Conservation (phyloP, 1,284 basidiomycete species). For the Leccinum holopus region DNA sequence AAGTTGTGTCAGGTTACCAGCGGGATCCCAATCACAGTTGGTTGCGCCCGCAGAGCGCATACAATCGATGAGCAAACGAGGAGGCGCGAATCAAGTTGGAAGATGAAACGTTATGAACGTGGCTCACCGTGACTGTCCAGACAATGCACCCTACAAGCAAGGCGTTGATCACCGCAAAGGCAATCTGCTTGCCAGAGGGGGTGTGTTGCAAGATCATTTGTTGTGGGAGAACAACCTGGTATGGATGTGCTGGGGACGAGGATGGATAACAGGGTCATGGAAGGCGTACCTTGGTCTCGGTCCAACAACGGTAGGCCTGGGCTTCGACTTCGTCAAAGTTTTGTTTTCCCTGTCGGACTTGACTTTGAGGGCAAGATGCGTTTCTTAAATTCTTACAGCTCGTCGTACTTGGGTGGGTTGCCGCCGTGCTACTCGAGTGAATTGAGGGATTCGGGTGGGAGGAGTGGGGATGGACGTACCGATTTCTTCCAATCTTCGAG, state of each 20-base stretch:
- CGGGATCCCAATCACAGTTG: no score
- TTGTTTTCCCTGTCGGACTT: constrained; percentile 89
- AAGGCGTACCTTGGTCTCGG: constrained; percentile 50
- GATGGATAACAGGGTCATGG: background rate
- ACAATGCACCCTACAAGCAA: no score
- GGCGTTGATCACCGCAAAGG: no score
- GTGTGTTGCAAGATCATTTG: no score
- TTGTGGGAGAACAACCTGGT: constrained; percentile 38
- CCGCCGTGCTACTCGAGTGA: constrained; percentile 56
- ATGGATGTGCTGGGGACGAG: background rate
- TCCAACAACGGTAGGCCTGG: constrained; percentile 77
- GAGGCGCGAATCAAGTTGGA: constrained; percentile 13
- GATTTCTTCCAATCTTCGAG: constrained; percentile 77
- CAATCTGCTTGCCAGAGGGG: no score
- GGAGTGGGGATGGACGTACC: constrained; percentile 41
- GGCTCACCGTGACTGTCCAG: constrained; percentile 21
- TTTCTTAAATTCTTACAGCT: constrained; percentile 81
- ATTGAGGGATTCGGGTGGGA: background rate
- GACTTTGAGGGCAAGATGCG: constrained; percentile 53
- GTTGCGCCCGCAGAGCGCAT: background rate
- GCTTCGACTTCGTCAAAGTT: constrained; percentile 84
- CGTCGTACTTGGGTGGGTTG: constrained; percentile 58
- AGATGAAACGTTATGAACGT: background rate
- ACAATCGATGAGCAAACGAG: background rate
- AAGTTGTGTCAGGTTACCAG: no score